Evolutionary conservation across 2,329 filamentous ascomycete species (phyloP).

Genomic region (Stemphylium beticola): DNA sequence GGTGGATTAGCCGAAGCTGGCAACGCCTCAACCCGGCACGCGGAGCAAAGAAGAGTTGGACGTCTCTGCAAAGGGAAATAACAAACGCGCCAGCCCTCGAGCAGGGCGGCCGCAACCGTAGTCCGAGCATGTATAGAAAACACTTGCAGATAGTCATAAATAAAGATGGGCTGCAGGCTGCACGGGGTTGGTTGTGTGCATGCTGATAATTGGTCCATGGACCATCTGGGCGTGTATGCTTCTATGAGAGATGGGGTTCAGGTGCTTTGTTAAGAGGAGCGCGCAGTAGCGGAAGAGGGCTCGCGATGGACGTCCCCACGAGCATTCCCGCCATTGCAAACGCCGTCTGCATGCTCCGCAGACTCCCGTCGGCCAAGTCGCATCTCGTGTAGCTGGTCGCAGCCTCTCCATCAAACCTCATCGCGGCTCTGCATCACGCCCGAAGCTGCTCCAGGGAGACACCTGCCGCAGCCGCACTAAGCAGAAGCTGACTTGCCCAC

Average conservation of each 20-base stretch:
- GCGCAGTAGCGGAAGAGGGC: constrained; percentile 12
- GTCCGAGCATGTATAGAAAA: not conserved
- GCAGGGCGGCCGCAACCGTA: not conserved
- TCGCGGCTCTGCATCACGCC: constrained; percentile 26
- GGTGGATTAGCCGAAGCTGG: constrained; percentile 24
- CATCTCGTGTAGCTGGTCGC: constrained; percentile 8
- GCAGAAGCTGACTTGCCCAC: constrained; percentile 32
- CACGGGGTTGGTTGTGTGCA: constrained; percentile 13
- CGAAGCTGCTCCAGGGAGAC: constrained; percentile 22
- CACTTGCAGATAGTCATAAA: constrained; percentile 2
- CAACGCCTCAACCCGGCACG: constrained; percentile 23
- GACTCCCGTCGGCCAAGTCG: not conserved
- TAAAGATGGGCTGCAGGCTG: constrained; percentile 15
- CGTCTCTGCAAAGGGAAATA: constrained; percentile 10
- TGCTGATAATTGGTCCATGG: constrained; percentile 18
- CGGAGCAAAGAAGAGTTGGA: constrained; percentile 16
- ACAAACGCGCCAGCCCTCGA: constrained; percentile 4
- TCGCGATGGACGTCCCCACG: constrained; percentile 16
- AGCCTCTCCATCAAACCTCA: constrained; percentile 24
- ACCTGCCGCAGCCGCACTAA: constrained; percentile 35
- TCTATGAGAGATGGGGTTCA: constrained; percentile 23
- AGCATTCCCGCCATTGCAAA: constrained; percentile 7
- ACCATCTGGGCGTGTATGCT: constrained; percentile 19
- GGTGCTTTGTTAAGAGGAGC: constrained; percentile 18
- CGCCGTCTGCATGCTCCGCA: constrained; percentile 6